Evolutionary conservation across 1,284 basidiomycete genomes (phyloP).

Genomic region (Amylostereum areolatum): DNA sequence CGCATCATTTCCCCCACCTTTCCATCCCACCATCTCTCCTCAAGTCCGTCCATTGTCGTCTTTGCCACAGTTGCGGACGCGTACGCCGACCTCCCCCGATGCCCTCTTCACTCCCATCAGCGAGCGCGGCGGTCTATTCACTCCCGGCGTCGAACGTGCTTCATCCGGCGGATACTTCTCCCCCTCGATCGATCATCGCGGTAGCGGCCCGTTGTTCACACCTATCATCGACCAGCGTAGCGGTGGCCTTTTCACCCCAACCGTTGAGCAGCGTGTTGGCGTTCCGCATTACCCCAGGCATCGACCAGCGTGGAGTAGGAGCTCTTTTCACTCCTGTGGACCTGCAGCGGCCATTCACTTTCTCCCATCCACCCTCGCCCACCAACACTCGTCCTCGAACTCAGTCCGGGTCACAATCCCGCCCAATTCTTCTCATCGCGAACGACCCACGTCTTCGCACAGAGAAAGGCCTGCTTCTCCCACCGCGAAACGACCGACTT

Average conservation of each 20-base stretch:
- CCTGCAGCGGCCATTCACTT: constrained; percentile 5
- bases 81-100: constrained; percentile 13
- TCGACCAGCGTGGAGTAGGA: background rate
- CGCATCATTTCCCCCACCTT: background rate
- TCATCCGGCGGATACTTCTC: background rate
- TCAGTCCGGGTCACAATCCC: constrained; percentile 15
- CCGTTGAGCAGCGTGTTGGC: background rate
- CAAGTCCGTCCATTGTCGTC: constrained; percentile 18
- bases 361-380: constrained; percentile 8
- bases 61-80: constrained; percentile 23
- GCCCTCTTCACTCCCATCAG: constrained; percentile 10
- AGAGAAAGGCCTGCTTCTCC: constrained; percentile 21
- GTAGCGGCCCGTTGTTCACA: constrained; percentile 6
- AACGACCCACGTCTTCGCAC: background rate
- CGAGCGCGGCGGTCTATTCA: constrained; percentile 9
- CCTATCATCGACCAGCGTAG: background rate
- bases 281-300: background rate
- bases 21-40: constrained; percentile 12
- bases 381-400: background rate
- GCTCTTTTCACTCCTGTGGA: background rate
- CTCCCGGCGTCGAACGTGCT: constrained; percentile 7
- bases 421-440: constrained; percentile 4
- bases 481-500: background rate
- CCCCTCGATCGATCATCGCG: constrained; percentile 3
- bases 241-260: background rate